Evolutionary conservation across 495 filamentous ascomycete genomes (phyloP), one percentile per base, ranked within the genome.

Genomic region (Xylaria castorea): DNA sequence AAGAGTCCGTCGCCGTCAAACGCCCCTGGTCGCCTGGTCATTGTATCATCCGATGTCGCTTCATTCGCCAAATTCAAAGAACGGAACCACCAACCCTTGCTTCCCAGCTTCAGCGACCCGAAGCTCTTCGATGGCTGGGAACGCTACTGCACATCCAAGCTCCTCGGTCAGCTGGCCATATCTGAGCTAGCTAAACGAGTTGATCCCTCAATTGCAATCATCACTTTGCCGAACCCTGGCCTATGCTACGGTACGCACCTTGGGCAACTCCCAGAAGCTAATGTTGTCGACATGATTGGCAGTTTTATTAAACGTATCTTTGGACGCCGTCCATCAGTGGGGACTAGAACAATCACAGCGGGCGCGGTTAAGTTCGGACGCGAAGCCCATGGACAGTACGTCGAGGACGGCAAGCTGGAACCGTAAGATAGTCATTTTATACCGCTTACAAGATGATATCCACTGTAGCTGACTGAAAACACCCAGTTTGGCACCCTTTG

Each of bases 91-190:
- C 48, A 67, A 9, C 83, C 84, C 25, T 74, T 87, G 18, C 72
- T 76, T 1, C 36, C 79, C 5, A 78, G 77, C 4, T 80, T 84
- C 72, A 79, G 85, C 53, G 80, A 86, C 34, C 67, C 74, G 2
- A 78, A 76, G 32, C 76, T 74, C 30, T 68, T 68, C 5, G 55
- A 38, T 5, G 53, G 71, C 36, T 81, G 77, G 36, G 81, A 82
- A 40, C 60, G 66, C 0, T 86, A 90, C 71, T 73, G 68, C 16
- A 57, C 83, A 2, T 83, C 83, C 5, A 90, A 90, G 73, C 78
- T 90, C 5, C 74, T 90, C 14, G 80, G 84, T 55, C 77, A 88
- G 7, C 74, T 89, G 12, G 73, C 81, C 2, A 75, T 88, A 25
- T 82, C 83, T 16, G 82, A 86, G 65, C 75, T 90, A 0, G 84